These are phyloP conservation scores for Stylosanthes scabra DNA, from an alignment of 331 rosid species.

Conservation along the genomic window DNA sequence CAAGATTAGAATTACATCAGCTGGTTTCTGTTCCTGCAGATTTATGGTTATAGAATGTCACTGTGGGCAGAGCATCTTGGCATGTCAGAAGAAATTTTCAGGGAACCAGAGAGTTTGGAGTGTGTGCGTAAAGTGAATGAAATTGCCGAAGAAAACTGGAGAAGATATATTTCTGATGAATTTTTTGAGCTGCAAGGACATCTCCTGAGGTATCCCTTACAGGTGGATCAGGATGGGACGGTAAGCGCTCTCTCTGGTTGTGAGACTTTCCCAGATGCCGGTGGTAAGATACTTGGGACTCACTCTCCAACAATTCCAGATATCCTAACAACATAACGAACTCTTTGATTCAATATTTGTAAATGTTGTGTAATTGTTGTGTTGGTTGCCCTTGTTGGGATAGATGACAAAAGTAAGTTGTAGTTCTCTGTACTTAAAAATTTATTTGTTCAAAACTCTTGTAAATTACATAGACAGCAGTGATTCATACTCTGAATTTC, in stretches of 20 bases:
- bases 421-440: constrained; percentile 30
- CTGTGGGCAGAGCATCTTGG: constrained; percentile 94
- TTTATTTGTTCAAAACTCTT: constrained; percentile 24
- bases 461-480: constrained; percentile 34
- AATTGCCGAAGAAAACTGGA: constrained; percentile 78
- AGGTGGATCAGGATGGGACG: constrained; percentile 61
- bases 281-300: constrained; percentile 75
- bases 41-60: constrained; percentile 93
- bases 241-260: constrained; percentile 53
- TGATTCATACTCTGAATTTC: constrained; percentile 25
- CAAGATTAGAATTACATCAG: neutral
- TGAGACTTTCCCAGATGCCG: constrained; percentile 84
- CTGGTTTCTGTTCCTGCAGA: constrained; percentile 50
- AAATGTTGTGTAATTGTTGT: constrained; percentile 12
- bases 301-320: constrained; percentile 68
- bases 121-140: constrained; percentile 71
- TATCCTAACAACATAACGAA: constrained; percentile 65
- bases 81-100: constrained; percentile 48
- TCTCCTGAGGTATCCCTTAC: constrained; percentile 81
- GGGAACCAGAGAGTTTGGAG: constrained; percentile 75
- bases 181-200: constrained; percentile 69
- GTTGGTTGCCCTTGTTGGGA: constrained; percentile 13
- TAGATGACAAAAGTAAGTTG: constrained; percentile 5
- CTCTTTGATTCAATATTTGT: constrained; percentile 6
- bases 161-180: constrained; percentile 45